These are phyloP conservation scores for Lachancea nothofagi DNA, from an alignment of 805 yeast genomes.

Conservation along the genomic window DNA sequence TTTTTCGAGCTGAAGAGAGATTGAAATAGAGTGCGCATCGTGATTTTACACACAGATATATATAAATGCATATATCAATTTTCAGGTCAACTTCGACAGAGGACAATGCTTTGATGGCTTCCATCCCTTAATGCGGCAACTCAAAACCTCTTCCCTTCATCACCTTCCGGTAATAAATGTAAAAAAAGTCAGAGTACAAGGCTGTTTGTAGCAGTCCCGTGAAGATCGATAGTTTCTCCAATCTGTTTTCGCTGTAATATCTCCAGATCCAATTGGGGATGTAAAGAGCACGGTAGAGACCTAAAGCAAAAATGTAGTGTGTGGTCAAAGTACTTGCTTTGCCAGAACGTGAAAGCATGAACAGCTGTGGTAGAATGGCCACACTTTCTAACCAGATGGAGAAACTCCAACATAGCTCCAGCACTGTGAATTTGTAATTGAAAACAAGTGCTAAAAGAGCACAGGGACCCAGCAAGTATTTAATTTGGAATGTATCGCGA, in stretches of 20 bases:
- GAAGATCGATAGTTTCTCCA: conserved; percentile 64
- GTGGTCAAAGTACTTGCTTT: conserved; percentile 81
- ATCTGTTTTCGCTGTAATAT: conserved; percentile 44
- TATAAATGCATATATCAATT: neutral
- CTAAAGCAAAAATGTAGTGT: conserved; percentile 92
- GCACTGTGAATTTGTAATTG: conserved; percentile 54
- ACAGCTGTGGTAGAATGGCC: conserved; percentile 89
- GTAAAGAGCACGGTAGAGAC: conserved; percentile 82
- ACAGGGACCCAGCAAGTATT: conserved; percentile 63
- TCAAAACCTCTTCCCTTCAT: conserved; percentile 72
- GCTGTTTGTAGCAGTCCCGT: conserved; percentile 85
- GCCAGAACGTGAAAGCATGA: conserved; percentile 83
- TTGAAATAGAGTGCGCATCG: conserved; percentile 30
- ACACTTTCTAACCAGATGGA: conserved; percentile 89
- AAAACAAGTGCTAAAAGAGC: conserved; percentile 54
- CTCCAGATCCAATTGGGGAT: conserved; percentile 95
- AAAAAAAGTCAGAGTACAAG: conserved; percentile 92
- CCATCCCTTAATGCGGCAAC: conserved; percentile 43
- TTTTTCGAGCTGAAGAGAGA: conserved; percentile 85
- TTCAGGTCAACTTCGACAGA: neutral
- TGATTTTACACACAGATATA: neutral
- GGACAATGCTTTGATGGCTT: neutral
- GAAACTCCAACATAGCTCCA: conserved; percentile 79
- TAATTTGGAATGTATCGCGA: conserved; percentile 69
- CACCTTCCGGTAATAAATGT: conserved; percentile 77